phyloP scores from a whole-genome alignment of 2,329 filamentous ascomycete genomes.

The Calonectria leucothoes region DNA sequence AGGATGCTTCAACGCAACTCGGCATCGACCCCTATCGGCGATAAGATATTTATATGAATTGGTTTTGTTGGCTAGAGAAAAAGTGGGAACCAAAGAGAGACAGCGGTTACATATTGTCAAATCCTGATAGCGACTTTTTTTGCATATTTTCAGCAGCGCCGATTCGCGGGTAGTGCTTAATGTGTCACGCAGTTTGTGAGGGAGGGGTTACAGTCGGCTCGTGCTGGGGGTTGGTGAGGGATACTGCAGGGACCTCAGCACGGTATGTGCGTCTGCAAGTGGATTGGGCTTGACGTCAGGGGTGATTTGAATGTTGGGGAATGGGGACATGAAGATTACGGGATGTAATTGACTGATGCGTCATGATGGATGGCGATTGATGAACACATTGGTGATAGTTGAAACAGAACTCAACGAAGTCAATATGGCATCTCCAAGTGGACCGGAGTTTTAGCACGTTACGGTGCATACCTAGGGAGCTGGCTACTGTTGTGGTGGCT shows the following conservation, averaged over 20 bases:
- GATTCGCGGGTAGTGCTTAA: not conserved
- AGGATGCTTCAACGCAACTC: constrained; percentile 31
- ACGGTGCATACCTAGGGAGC: not conserved
- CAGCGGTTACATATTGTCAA: not conserved
- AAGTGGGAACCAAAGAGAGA: not conserved
- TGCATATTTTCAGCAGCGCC: not conserved
- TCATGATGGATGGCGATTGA: constrained; percentile 17
- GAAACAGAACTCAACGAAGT: not conserved
- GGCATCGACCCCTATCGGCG: not conserved
- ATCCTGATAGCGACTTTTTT: constrained; percentile 4
- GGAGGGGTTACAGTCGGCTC: constrained; percentile 17
- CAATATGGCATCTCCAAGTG: not conserved
- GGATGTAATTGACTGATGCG: constrained; percentile 1
- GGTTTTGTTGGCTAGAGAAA: constrained; percentile 18
- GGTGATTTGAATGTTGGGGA: constrained; percentile 37
- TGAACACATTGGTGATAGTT: not conserved
- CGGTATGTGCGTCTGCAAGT: constrained; percentile 11
- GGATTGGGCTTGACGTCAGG: constrained; percentile 31
- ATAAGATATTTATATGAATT: constrained; percentile 19
- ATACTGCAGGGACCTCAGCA: constrained; percentile 4
- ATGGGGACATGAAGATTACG: constrained; percentile 23
- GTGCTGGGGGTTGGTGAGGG: constrained; percentile 32
- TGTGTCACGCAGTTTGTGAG: constrained; percentile 16
- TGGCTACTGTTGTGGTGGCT: not conserved
- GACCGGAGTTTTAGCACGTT: not conserved